Percentiles rank a stretch among this genome's conserved stretches.
These are phyloP conservation scores for Thermochaetoides thermophila DNA, from an alignment of 495 filamentous ascomycete genomes.

Conservation along the genomic window DNA sequence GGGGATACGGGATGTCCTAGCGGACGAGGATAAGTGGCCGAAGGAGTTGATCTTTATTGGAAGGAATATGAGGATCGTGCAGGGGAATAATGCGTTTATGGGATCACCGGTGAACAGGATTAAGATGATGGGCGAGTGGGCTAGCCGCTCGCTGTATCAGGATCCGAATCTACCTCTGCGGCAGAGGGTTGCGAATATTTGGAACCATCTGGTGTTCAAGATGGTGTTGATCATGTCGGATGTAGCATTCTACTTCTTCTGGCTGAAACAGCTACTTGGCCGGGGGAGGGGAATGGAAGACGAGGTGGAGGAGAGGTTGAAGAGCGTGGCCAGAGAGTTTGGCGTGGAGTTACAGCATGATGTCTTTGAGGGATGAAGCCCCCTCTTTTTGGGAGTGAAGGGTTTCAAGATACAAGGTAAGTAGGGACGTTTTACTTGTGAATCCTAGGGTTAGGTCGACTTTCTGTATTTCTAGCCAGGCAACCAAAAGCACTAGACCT, in stretches of 20 bases:
- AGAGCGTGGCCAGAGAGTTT: slow-evolving; percentile 72
- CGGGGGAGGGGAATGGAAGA: slow-evolving; percentile 83
- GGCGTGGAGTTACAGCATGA: slow-evolving; percentile 80
- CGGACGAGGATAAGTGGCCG: slow-evolving; percentile 85
- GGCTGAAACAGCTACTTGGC: slow-evolving; percentile 57
- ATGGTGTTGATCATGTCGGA: slow-evolving; percentile 65
- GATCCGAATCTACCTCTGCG: slow-evolving; percentile 27
- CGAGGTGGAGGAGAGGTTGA: slow-evolving; percentile 77
- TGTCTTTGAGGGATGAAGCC: slow-evolving; percentile 66
- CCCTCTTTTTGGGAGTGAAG: too few relatives aligned
- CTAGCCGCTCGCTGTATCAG: slow-evolving; percentile 61
- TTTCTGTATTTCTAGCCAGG: too few relatives aligned
- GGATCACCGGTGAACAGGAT: slow-evolving; percentile 89
- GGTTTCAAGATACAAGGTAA: too few relatives aligned
- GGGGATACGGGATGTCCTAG: slow-evolving; percentile 68
- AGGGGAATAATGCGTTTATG: slow-evolving; percentile 51
- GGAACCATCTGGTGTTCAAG: slow-evolving; percentile 64
- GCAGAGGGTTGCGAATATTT: slow-evolving; percentile 37
- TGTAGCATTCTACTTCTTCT: slow-evolving; percentile 66
- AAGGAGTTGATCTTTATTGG: slow-evolving; percentile 91
- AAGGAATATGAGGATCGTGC: slow-evolving; percentile 85
- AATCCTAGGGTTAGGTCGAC: neutral
- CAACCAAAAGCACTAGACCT: too few relatives aligned
- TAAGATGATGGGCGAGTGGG: slow-evolving; percentile 90
- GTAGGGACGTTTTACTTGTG: neutral